phyloP scores from a whole-genome alignment of 208 protist species.

The Wallacemonas sp. region DNA sequence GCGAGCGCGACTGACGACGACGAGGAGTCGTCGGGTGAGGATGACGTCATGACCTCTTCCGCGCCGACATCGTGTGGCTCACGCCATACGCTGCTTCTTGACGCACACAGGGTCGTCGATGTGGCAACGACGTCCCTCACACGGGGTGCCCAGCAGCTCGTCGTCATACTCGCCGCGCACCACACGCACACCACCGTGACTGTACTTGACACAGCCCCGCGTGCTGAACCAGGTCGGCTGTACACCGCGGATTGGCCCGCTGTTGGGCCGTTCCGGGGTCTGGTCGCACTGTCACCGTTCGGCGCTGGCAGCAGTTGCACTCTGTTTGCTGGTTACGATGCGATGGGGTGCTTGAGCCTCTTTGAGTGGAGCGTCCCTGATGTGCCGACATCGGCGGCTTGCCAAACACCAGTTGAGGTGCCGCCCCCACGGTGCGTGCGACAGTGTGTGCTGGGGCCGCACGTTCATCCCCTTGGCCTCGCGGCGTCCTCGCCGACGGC shows the following conservation, averaged over 20 bases:
- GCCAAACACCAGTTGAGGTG: neutral
- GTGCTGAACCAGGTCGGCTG: neutral
- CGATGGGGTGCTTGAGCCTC: neutral
- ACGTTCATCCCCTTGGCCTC: constrained; percentile 3
- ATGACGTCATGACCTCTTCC: neutral
- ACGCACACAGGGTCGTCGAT: neutral
- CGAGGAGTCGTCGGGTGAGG: neutral
- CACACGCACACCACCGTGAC: constrained; percentile 4
- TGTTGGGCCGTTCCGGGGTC: neutral
- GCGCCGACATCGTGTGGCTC: neutral
- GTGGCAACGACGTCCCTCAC: neutral
- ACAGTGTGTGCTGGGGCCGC: constrained; percentile 18
- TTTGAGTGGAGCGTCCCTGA: neutral
- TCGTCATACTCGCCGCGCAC: neutral
- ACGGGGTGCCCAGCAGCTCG: neutral
- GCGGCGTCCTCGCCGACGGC: constrained; percentile 1
- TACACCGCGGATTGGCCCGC: neutral
- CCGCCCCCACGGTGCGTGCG: neutral
- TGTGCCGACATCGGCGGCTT: neutral
- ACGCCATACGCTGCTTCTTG: neutral
- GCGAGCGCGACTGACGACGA: neutral
- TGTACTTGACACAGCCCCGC: neutral
- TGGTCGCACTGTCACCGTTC: neutral
- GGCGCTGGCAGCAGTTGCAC: neutral
- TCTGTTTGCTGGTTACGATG: constrained; percentile 1